Evolutionary conservation across 2,329 filamentous ascomycete genomes (phyloP), one percentile per base, ranked within the genome.

Genomic region (Verticillium longisporum): DNA sequence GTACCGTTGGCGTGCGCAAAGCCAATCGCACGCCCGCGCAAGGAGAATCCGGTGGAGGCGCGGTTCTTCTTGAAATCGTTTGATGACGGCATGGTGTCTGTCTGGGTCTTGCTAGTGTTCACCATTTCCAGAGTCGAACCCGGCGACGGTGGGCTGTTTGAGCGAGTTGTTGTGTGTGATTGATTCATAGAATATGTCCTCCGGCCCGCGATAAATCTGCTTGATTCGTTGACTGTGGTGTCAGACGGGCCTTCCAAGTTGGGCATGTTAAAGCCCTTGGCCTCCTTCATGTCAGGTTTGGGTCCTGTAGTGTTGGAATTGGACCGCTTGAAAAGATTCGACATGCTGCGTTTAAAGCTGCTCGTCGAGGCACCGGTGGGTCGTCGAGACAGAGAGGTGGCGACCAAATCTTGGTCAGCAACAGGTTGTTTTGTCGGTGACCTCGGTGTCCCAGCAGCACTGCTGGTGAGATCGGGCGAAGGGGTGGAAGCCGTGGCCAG

Each of bases 31-130:
- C 77, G 78, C 21, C 76, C 75, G 53, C 80, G 79, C 2, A 85
- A 65, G 9, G 73, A 76, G 26, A 85, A 68, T 31, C 81, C 81
- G 5, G 83, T 86, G 2, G 77, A 75, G 5, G 80, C 76, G 15
- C 82, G 78, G 61, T 75, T 75, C 72, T 84, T 86, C 59, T 75
- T 74, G 57, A 83, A 81, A 62, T 82, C 80, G 3, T 74, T 72
- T 2, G 76, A 69, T 1, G 69, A 74, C 10, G 82, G 78, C 36
- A 81, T 66, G 41, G 69, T 70, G 37, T 70, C 62, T 9, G 41
- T 26, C n/a, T 50, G 41, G 18, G 41, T 50, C 41, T 50, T 50
- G 37, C 63, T 60, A 37, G 63, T 60, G 54, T 62, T 65, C 11
- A 73, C 68, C 74, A 78, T 78, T 62, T 78, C 77, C 56, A 81